A percentile compares a stretch with the other conserved stretches of the same genome.
Evolutionary conservation across 2,329 filamentous ascomycete species (phyloP).

Genomic region (Pseudogymnoascus verrucosus): DNA sequence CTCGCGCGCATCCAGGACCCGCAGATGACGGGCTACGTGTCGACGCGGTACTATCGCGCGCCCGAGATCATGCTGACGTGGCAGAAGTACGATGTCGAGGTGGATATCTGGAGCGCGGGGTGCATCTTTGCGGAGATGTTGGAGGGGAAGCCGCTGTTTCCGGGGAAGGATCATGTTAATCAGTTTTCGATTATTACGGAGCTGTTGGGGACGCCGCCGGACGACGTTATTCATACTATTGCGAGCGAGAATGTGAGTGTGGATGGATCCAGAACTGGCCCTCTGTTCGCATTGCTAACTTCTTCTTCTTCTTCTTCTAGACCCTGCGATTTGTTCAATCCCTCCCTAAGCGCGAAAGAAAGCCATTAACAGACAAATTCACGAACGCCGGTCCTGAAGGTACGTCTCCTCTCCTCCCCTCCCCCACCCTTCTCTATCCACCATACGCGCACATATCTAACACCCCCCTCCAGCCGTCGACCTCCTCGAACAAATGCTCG

Average conservation of each 20-base stretch:
- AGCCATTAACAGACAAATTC: slow-evolving; percentile 82
- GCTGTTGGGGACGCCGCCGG: slow-evolving; percentile 87
- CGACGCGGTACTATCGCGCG: slow-evolving; percentile 95
- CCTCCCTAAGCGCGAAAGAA: slow-evolving; percentile 85
- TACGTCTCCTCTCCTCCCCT: slow-evolving; percentile 34
- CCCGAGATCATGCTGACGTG: slow-evolving; percentile 99
- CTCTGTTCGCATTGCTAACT: slow-evolving; percentile 19
- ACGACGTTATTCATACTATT: slow-evolving; percentile 98
- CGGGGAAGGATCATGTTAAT: slow-evolving; percentile 98
- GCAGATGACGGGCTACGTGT: slow-evolving; percentile 99
- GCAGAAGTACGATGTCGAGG: slow-evolving; percentile 99
- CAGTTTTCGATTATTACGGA: slow-evolving; percentile 99
- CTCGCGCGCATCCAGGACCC: slow-evolving; percentile 96
- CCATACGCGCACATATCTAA: slow-evolving; percentile 21
- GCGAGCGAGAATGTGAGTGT: slow-evolving; percentile 85
- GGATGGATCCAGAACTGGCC: neutral
- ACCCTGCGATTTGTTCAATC: slow-evolving; percentile 96
- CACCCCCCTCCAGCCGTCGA: slow-evolving; percentile 64
- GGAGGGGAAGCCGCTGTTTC: slow-evolving; percentile 95
- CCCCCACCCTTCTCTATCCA: slow-evolving; percentile 7
- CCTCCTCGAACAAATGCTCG: slow-evolving; percentile 90
- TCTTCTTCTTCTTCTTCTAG: slow-evolving; percentile 38
- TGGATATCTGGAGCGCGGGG: slow-evolving; percentile 98
- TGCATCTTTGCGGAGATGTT: slow-evolving; percentile 99
- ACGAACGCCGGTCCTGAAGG: slow-evolving; percentile 84